Conservation (phyloP, 2,329 filamentous ascomycete species). For the Exophiala sp. region DNA sequence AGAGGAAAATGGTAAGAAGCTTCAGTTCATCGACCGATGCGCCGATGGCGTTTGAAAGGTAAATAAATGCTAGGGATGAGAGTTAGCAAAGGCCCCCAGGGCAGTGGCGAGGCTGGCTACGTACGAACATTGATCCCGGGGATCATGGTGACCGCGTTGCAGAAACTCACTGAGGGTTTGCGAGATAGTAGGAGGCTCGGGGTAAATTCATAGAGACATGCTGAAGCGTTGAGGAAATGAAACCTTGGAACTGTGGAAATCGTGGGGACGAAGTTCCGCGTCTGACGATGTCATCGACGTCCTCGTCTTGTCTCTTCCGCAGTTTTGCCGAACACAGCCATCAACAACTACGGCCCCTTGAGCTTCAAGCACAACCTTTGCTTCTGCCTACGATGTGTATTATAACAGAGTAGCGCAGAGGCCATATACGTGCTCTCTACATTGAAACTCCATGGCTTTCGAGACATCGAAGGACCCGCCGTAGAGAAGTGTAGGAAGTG, state of each 20-base stretch:
- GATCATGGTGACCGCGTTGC: slow-evolving; percentile 46
- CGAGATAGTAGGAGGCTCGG: neutral
- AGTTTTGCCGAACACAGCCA: neutral
- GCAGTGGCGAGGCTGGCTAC: too few relatives aligned
- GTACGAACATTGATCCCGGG: slow-evolving; percentile 59
- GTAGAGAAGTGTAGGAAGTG: too few relatives aligned
- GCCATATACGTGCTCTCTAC: too few relatives aligned
- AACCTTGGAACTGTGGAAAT: neutral
- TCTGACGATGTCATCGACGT: slow-evolving; percentile 2
- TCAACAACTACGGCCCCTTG: too few relatives aligned
- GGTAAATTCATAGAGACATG: neutral
- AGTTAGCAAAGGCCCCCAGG: neutral
- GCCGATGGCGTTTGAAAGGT: slow-evolving; percentile 52
- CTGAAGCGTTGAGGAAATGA: neutral
- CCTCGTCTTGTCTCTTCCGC: neutral
- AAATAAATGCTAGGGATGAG: slow-evolving; percentile 52
- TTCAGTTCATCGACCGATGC: slow-evolving; percentile 70
- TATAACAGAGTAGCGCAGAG: too few relatives aligned
- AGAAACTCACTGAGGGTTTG: neutral
- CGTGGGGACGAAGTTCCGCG: neutral
- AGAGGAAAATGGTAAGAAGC: slow-evolving; percentile 79
- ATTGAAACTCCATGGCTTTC: too few relatives aligned
- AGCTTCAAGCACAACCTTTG: too few relatives aligned
- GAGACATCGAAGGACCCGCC: too few relatives aligned
- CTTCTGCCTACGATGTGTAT: too few relatives aligned